Percentiles rank a stretch among this genome's conserved stretches.
These are phyloP conservation scores for Aspergillus alliaceus DNA, from an alignment of 2,329 filamentous ascomycete genomes.

Conservation along the genomic window DNA sequence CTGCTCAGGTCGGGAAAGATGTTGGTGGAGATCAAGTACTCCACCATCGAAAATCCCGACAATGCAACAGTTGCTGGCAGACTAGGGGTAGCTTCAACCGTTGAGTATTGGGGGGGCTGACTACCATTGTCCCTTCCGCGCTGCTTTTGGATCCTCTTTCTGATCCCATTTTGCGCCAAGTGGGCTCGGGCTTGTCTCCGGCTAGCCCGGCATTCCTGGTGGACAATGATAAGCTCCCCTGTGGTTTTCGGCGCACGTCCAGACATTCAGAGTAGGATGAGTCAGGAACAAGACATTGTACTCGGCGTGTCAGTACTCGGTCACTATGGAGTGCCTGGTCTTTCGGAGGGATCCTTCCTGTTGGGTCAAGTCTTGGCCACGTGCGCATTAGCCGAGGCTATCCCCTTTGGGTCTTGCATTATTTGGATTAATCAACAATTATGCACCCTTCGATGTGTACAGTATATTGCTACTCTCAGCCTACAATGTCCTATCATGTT, in stretches of 20 bases:
- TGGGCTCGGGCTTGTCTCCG: not conserved
- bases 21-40: not conserved
- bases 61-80: not conserved
- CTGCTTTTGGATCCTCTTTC: not conserved
- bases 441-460: no score
- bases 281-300: not conserved
- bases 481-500: no score
- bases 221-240: not conserved
- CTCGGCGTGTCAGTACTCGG: no score
- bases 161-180: not conserved
- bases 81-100: not conserved
- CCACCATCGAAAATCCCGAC: not conserved
- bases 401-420: no score
- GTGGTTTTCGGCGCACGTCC: constrained; percentile 10
- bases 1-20: not conserved
- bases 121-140: not conserved
- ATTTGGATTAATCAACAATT: no score
- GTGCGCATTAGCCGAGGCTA: not conserved
- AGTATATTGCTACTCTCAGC: no score
- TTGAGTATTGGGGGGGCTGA: not conserved
- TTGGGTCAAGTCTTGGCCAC: not conserved
- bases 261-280: not conserved
- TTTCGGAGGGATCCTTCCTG: not conserved
- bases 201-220: not conserved
- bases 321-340: no score